Conservation (phyloP, 2,329 filamentous ascomycete species). For the Botrytis aclada region DNA sequence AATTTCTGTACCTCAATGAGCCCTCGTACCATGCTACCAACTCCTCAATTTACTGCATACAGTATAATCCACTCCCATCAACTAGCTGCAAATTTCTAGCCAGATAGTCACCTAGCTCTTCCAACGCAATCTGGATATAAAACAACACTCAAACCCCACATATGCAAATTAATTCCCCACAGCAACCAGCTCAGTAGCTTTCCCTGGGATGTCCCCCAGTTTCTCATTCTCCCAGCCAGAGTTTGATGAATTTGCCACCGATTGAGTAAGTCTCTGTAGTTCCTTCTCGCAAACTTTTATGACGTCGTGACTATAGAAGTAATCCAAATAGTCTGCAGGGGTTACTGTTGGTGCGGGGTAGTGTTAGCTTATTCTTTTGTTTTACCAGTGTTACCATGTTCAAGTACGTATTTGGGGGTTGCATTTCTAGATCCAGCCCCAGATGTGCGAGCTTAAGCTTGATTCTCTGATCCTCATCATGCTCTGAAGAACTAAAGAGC, state of each 20-base stretch:
- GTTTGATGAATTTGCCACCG: background rate
- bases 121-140: too few relatives aligned
- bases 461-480: background rate
- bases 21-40: too few relatives aligned
- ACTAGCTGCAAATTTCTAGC: too few relatives aligned
- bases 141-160: too few relatives aligned
- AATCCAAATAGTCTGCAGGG: background rate
- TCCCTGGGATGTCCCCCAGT: rapidly evolving
- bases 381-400: too few relatives aligned
- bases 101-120: too few relatives aligned
- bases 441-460: too few relatives aligned
- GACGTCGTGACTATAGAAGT: constrained; percentile 12
- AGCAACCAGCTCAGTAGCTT: background rate
- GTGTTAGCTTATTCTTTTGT: background rate
- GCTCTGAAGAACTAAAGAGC: too few relatives aligned
- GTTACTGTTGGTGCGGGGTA: background rate
- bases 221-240: background rate
- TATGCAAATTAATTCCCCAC: background rate
- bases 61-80: too few relatives aligned
- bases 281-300: background rate
- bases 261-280: background rate
- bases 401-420: rapidly evolving
- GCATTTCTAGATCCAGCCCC: rapidly evolving
- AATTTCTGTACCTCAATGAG: too few relatives aligned
- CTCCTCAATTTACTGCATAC: too few relatives aligned